Evolutionary conservation across 352 stramenopile genomes (phyloP), one percentile per base, ranked within the genome.

Genomic region (Globisporangium rhizosaccharum): DNA sequence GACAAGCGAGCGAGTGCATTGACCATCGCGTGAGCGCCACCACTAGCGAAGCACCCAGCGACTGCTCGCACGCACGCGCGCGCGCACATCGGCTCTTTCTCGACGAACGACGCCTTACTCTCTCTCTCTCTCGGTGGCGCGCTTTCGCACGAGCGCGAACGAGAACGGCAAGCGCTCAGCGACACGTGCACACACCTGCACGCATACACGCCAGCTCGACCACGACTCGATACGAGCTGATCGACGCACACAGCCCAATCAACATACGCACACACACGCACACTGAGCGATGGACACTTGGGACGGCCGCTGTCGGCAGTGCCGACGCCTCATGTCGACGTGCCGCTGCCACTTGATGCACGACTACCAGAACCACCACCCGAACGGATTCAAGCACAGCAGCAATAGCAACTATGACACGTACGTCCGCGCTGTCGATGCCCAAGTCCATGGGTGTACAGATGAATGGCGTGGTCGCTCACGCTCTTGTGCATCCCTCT

Each of bases 291-390:
- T 65, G 59, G 60, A 39, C 41, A 58, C 28, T 30, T 67, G 61
- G 61, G 61, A 67, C 61, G 61, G 61, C 1, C 54, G 56, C 44
- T 67, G 61, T 51, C 46, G 44, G 25, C 39, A 60, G 17, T 67
- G 61, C 55, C 54, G 49, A 0, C 39, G 56, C 9, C 61, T 67
- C 56, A 67, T 67, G 61, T 67, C 61, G 48, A 54, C 45, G 28
- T 67, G 61, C 61, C 20, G 53, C 42, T 67, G 61, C 61, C 59
- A 59, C 25, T 26, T 57, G n/a, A 14, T 39, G 33, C 33, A 39
- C 42, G 18, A 49, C 44, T 17, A 53, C 48, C 54, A 67, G 54
- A 58, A 47, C 36, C 47, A 28, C 52, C 51, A 47, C 46, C 46
- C 52, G 18, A 56, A 53, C 39, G 53, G 30, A 12, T 37, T 56